phyloP scores from a whole-genome alignment of 2,329 filamentous ascomycete genomes.

The Cyanodermella asteris region DNA sequence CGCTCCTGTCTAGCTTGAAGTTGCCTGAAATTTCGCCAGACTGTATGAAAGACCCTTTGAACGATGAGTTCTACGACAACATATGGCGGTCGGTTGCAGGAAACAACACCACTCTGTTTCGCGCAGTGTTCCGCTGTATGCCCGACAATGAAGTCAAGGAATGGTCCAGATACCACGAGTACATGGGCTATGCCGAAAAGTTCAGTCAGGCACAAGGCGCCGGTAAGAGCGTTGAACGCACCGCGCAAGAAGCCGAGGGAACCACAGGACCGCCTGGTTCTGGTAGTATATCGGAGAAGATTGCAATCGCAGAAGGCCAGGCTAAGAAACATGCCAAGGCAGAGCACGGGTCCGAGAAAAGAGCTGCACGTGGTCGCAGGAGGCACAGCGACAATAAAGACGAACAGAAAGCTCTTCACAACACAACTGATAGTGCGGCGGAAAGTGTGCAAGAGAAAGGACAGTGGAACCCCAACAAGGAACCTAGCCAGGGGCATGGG shows the following conservation, averaged over 20 bases:
- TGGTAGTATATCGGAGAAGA: constrained; percentile 13
- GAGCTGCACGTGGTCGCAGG: no score
- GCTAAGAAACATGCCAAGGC: constrained; percentile 13
- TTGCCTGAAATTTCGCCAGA: constrained; percentile 60
- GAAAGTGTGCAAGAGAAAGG: no score
- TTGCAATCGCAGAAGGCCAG: constrained; percentile 14
- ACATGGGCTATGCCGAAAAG: constrained; percentile 49
- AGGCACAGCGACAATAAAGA: no score
- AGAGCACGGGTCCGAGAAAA: no score
- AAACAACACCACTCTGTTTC: constrained; percentile 90
- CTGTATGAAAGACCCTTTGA: constrained; percentile 83
- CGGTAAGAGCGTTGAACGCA: constrained; percentile 29
- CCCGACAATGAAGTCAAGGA: constrained; percentile 84
- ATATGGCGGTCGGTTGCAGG: constrained; percentile 71
- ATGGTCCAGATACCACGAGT: constrained; percentile 85
- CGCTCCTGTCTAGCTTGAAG: constrained; percentile 44
- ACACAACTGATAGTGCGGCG: no score
- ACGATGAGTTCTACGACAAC: constrained; percentile 61
- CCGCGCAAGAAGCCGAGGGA: constrained; percentile 23
- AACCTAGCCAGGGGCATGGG: no score
- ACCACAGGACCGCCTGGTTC: constrained; percentile 18
- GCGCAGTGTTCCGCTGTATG: constrained; percentile 88
- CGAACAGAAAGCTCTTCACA: no score
- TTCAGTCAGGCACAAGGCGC: constrained; percentile 46
- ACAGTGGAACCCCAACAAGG: no score